Evolutionary conservation across 148 eudicot species (phyloP).

Genomic region (Silene uniflora): DNA sequence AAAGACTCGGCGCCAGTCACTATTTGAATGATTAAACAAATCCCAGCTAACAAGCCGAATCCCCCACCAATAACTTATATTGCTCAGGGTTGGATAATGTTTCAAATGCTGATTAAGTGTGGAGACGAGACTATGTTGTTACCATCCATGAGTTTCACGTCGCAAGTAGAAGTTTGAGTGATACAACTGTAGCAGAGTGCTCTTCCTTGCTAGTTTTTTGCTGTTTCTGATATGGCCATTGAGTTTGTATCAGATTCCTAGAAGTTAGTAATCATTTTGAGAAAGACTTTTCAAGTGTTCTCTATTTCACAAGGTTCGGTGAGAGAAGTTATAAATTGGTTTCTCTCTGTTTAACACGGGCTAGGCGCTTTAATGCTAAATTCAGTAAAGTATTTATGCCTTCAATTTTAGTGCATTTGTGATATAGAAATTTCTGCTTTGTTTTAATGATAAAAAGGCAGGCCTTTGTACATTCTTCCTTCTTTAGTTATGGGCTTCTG

Average conservation of each 20-base stretch:
- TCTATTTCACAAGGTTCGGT: background rate
- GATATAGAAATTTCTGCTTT: background rate
- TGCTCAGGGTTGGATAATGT: too few species aligned
- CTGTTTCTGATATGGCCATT: background rate
- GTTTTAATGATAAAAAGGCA: background rate
- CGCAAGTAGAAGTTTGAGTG: slow-evolving; percentile 1
- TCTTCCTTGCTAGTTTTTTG: background rate
- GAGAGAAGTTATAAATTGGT: background rate
- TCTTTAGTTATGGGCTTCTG: background rate
- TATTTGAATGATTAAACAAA: too few species aligned
- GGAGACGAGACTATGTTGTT: slow-evolving; percentile 11
- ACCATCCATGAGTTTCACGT: background rate
- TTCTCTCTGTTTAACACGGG: background rate
- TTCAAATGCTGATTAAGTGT: too few species aligned
- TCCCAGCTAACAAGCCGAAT: too few species aligned
- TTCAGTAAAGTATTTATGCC: background rate
- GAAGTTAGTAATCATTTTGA: background rate
- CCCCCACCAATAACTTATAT: too few species aligned
- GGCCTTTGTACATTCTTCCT: background rate
- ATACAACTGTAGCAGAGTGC: background rate
- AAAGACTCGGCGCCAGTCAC: too few species aligned
- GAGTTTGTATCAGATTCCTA: background rate
- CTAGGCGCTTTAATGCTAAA: background rate
- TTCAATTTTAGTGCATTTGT: slow-evolving; percentile 5
- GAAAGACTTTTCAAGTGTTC: background rate